Base-by-base conservation (phyloP, 2,329 filamentous ascomycete species). In the Sporothrix mexicana region DNA sequence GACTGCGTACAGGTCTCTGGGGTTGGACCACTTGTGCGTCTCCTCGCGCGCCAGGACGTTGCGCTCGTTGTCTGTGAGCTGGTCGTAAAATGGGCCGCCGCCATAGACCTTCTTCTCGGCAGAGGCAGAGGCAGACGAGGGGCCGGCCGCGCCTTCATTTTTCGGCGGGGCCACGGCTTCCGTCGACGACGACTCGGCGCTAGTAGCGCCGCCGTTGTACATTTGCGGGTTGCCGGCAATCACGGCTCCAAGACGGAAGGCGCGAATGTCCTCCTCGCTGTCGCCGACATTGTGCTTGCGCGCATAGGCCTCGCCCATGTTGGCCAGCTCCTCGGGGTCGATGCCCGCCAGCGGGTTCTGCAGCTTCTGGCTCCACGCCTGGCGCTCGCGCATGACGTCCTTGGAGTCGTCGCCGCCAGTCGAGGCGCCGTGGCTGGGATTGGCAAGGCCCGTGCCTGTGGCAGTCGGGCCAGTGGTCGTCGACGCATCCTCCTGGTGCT, bases 1-100 rank as follows among this genome's bases (percentile, higher is more conserved):
- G 8, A 93, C 85, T 69, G 89, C 84, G 79, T 92, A 92, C 67
- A 93, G 84, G 79, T 88, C 86, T 75, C 79, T 83, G 0, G 91
- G 91, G 77, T 94, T 91, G 6, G 86, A 87, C 92, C 92, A 94
- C 74, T 88, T 90, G 77, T 92, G 85, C 0, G 86, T 87, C 55
- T 87, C 85, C 78, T 94, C 92, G 20, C 86, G 84, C 12, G 86
- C 83, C 53, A 94, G 80, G 5, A 88, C 83, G 1, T 84, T 81
- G 55, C 84, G 84, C 78, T 94, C 92, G 12, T 87, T 84, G 0
- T 85, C 82, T 0, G 85, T 89, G 67, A 93, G 82, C 7, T 85
- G 87, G 13, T 84, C 79, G 49, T 69, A 70, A n/a, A 68, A 64
- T 3, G 67, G 71, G 4, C 64, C 73, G 25, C 70, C 70, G 57